A percentile compares a stretch with the other conserved stretches of the same genome.
These are phyloP conservation scores for Populus trichocarpa DNA, from an alignment of 441 rosid genomes.

Conservation along the genomic window DNA sequence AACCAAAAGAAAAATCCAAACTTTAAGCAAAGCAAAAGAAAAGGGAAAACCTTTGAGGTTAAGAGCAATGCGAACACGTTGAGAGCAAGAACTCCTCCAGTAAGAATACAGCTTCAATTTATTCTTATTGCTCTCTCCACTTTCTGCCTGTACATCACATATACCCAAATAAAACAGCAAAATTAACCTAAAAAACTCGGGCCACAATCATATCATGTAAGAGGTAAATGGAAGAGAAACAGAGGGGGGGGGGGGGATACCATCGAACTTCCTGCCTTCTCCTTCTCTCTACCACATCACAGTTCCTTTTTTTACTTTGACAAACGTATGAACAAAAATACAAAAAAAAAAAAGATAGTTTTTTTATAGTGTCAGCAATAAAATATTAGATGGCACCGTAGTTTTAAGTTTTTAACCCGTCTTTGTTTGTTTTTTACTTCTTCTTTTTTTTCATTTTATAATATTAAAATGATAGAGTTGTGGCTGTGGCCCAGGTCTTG, in stretches of 20 bases:
- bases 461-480: too few species aligned
- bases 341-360: too few species aligned
- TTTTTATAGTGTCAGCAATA: too few species aligned
- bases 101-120: slow-evolving; percentile 43
- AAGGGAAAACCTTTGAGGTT: slow-evolving; percentile 38
- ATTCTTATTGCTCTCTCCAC: background rate
- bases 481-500: too few species aligned
- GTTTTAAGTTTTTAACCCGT: too few species aligned
- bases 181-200: background rate
- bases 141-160: slow-evolving; percentile 3
- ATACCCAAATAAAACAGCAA: background rate
- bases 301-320: too few species aligned
- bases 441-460: too few species aligned
- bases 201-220: background rate
- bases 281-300: background rate
- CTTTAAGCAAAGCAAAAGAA: background rate
- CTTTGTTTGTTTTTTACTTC: too few species aligned
- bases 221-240: background rate
- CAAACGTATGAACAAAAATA: background rate
- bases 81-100: slow-evolving; percentile 48
- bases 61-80: slow-evolving; percentile 48
- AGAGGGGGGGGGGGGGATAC: background rate
- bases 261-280: background rate
- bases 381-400: too few species aligned
- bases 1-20: background rate